Conservation (phyloP, 495 filamentous ascomycete species). For the Platismatia glauca region DNA sequence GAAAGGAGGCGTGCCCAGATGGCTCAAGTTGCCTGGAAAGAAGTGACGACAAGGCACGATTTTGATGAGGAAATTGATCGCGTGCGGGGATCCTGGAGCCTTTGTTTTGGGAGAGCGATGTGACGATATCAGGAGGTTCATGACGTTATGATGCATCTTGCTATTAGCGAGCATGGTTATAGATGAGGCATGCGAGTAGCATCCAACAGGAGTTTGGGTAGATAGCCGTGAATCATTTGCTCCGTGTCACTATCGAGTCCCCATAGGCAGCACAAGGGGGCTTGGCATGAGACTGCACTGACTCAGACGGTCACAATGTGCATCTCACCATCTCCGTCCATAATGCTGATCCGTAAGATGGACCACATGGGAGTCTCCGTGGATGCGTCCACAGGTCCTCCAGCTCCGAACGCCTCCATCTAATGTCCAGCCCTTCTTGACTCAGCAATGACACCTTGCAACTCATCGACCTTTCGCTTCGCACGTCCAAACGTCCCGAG, state of each 20-base stretch:
- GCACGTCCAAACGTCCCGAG: slow-evolving; percentile 96
- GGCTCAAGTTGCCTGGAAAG: slow-evolving; percentile 58
- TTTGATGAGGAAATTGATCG: background rate
- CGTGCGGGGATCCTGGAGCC: background rate
- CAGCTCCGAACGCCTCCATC: slow-evolving; percentile 24
- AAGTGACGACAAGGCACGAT: slow-evolving; percentile 29
- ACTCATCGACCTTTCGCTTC: slow-evolving; percentile 98
- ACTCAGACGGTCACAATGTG: background rate
- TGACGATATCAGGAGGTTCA: too few relatives aligned
- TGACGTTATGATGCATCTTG: background rate
- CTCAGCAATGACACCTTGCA: slow-evolving; percentile 95
- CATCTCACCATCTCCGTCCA: background rate
- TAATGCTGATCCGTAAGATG: background rate
- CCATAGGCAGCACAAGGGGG: background rate
- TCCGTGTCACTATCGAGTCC: background rate
- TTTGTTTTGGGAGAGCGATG: background rate
- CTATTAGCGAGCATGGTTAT: background rate
- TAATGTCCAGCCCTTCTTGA: slow-evolving; percentile 76
- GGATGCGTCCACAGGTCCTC: background rate
- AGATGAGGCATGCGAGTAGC: background rate
- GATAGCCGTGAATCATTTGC: background rate
- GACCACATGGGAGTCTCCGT: background rate
- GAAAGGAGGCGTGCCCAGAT: slow-evolving; percentile 50
- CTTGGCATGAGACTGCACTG: background rate
- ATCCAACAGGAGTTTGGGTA: background rate